A percentile compares a stretch with the other conserved stretches of the same genome.
phyloP scores from a whole-genome alignment of 2,329 filamentous ascomycete species.

The Aspergillus ibericus region DNA sequence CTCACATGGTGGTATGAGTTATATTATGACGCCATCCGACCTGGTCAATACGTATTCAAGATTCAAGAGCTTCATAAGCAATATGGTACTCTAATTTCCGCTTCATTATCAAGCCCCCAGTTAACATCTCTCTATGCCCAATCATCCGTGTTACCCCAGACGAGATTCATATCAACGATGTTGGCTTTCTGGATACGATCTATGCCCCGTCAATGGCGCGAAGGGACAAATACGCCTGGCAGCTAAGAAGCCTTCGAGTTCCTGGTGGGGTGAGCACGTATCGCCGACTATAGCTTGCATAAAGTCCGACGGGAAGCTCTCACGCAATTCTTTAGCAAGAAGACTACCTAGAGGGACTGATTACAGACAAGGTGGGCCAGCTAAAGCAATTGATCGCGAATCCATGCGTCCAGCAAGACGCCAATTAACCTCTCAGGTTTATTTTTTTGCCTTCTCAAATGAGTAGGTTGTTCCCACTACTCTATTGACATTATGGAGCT shows the following conservation, averaged over 20 bases:
- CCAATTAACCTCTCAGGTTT: too few species aligned
- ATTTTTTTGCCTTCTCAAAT: too few species aligned
- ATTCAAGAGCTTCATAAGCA: constrained; percentile 35
- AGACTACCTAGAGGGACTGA: constrained; percentile 25
- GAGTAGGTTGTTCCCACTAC: too few species aligned
- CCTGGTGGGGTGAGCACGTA: constrained; percentile 29
- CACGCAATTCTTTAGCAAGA: constrained; percentile 35
- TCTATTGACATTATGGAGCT: too few species aligned
- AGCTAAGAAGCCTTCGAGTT: constrained; percentile 24
- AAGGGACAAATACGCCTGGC: constrained; percentile 29
- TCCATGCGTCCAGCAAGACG: too few species aligned
- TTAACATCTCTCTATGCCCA: too few species aligned
- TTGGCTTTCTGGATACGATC: constrained; percentile 28
- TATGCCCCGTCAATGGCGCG: constrained; percentile 25
- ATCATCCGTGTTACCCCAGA: too few species aligned
- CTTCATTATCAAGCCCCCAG: constrained; percentile 12
- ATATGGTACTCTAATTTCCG: constrained; percentile 31
- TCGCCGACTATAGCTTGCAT: constrained; percentile 29
- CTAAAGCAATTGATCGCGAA: constrained; percentile 29
- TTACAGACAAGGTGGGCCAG: too few species aligned
- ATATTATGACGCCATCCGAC: too few species aligned
- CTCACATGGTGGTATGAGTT: too few species aligned
- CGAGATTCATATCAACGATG: constrained; percentile 41
- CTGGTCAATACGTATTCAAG: too few species aligned
- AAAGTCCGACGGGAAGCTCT: constrained; percentile 31